phyloP scores from a whole-genome alignment of 73 alveolate species.

The Blepharisma japonicum region DNA sequence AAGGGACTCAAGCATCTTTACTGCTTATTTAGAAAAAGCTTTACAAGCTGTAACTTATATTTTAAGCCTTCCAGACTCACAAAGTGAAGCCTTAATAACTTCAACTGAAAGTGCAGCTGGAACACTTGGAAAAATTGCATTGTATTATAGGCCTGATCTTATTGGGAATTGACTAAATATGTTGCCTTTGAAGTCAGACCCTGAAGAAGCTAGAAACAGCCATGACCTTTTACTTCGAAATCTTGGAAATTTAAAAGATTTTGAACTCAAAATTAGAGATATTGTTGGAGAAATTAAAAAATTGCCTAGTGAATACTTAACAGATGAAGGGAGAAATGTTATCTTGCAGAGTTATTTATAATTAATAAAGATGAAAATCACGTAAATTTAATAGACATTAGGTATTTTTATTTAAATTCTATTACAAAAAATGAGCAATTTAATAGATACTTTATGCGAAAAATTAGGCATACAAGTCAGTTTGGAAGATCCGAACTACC shows the following conservation, averaged over 20 bases:
- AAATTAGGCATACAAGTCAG: no score
- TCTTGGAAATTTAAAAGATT: neutral
- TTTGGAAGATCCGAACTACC: no score
- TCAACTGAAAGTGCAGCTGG: conserved; percentile 21
- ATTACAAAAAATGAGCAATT: no score
- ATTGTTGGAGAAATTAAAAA: no score
- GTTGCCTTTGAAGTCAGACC: neutral
- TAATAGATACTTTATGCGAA: no score
- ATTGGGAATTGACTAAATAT: neutral
- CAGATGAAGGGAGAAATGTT: no score
- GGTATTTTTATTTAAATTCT: no score
- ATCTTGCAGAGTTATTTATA: no score
- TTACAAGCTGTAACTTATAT: neutral
- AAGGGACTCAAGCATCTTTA: neutral
- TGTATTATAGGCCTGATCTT: neutral
- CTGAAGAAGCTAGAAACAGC: neutral
- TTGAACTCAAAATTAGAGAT: no score
- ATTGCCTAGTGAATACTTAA: no score
- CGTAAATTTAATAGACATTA: no score
- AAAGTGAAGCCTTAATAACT: neutral
- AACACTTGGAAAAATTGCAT: conserved; percentile 18
- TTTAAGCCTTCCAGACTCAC: neutral
- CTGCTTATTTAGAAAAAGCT: neutral
- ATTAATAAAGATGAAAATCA: no score
- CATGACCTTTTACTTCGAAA: neutral